A percentile compares a stretch with the other conserved stretches of the same genome.
phyloP scores from a whole-genome alignment of 768 basidiomycete species.

The Hypholoma fasciculare region DNA sequence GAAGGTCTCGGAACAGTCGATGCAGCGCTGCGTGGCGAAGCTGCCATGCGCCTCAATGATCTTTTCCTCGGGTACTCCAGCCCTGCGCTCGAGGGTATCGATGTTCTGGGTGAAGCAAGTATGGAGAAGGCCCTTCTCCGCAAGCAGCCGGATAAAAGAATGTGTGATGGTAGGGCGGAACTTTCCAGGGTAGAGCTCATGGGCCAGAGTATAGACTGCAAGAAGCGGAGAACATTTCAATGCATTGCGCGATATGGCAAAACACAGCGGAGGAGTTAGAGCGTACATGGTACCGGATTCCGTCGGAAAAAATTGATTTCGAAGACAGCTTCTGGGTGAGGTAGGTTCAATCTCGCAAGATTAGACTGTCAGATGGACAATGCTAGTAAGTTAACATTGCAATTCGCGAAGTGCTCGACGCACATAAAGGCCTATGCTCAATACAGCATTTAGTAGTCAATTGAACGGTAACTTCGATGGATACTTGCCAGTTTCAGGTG shows the following conservation, averaged over 20 bases:
- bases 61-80: constrained; percentile 70
- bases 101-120: constrained; percentile 91
- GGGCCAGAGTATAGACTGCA: constrained; percentile 86
- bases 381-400: background rate
- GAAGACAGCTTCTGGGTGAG: constrained; percentile 96
- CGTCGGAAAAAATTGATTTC: constrained; percentile 83
- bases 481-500: constrained; percentile 73
- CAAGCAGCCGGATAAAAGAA: constrained; percentile 83
- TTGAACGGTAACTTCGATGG: background rate
- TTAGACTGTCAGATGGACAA: constrained; percentile 55
- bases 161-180: constrained; percentile 89
- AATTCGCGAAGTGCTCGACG: constrained; percentile 14
- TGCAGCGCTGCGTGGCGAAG: constrained; percentile 85
- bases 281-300: constrained; percentile 79
- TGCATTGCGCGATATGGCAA: background rate
- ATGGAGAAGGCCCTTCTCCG: constrained; percentile 65
- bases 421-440: constrained; percentile 53
- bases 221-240: background rate
- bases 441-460: background rate
- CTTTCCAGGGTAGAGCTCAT: constrained; percentile 90
- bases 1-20: constrained; percentile 64
- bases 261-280: background rate
- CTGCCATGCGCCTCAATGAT: constrained; percentile 97
- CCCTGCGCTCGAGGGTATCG: constrained; percentile 86
- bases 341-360: constrained; percentile 72